Evolutionary conservation across 805 yeast species (phyloP), one percentile per base, ranked within the genome.

Genomic region (Yamadazyma sp.): DNA sequence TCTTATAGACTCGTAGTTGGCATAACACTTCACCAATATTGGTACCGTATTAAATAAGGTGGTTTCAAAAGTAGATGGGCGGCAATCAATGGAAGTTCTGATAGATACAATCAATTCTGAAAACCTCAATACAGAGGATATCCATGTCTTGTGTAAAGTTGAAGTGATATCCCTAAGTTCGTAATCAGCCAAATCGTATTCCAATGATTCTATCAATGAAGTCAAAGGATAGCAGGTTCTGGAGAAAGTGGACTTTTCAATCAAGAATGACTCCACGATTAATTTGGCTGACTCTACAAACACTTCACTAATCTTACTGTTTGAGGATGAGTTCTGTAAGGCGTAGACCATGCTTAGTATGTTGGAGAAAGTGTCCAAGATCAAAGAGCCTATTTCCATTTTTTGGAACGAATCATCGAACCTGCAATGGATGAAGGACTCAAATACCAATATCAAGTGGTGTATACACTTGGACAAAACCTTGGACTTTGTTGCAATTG

Each of bases 341-440:
- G 84, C 79, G 58, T 79, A 79, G 3, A 77, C 70, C 9, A 76
- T 60, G 15, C 62, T 60, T 29, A 86, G 53, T 2, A 84, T 69
- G 24, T 71, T 72, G 8, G 73, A 60, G 52, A 87, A 83, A 2
- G 79, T 63, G 16, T 68, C 69, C 10, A 82, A 62, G 5, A 80
- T 67, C 35, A 67, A 60, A 5, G 70, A 62, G 0, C 90, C 88
- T 29, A 88, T 65, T 47, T 78, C 73, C 46, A 77, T 67, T 44
- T 80, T 77, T 51, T 88, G 85, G 31, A 64, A 57, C 1, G 76
- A 62, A 8, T 71, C 56, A 20, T 66, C 62, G 56, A 78, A 89
- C 45, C 78, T 74, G 84, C 95, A 87, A 52, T 73, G 77, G 3
- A 72, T 61, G 47, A 81, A 84, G 47, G 85, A 79, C 50, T 88